Evolutionary conservation across 2,329 filamentous ascomycete genomes (phyloP).

Genomic region (Pseudocercospora vitis): DNA sequence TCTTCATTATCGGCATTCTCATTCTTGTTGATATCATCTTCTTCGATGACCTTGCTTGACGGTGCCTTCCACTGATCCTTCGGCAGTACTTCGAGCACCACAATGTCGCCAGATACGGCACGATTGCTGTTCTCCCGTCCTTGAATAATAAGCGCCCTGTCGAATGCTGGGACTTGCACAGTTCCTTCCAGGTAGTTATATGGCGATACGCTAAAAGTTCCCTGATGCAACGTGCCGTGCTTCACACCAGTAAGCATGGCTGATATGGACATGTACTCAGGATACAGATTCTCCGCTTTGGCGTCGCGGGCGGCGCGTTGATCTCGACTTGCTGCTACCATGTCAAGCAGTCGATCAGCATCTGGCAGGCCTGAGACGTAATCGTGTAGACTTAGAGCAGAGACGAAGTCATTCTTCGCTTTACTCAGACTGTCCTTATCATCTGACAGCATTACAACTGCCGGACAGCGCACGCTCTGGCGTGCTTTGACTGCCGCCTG

Average conservation of each 20-base stretch:
- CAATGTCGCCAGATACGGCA: conserved; percentile 85
- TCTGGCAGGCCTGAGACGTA: conserved; percentile 86
- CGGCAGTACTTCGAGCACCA: conserved; percentile 88
- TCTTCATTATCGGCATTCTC: conserved; percentile 89
- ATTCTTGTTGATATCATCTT: conserved; percentile 86
- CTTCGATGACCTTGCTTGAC: conserved; percentile 92
- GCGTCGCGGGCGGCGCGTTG: conserved; percentile 63
- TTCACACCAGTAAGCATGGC: conserved; percentile 94
- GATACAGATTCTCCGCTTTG: conserved; percentile 74
- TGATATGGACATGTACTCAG: conserved; percentile 84
- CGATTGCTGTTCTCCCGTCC: conserved; percentile 96
- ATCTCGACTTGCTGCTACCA: conserved; percentile 81
- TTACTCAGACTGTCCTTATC: conserved; percentile 85
- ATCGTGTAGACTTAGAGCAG: conserved; percentile 63
- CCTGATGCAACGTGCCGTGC: conserved; percentile 85
- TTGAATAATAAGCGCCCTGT: conserved; percentile 81
- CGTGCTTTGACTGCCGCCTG: conserved; percentile 58
- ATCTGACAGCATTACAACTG: conserved; percentile 90
- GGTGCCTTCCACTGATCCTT: conserved; percentile 97
- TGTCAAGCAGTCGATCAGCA: conserved; percentile 81
- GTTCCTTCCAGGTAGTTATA: conserved; percentile 98
- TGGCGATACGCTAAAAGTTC: conserved; percentile 90
- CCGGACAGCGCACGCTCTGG: conserved; percentile 60
- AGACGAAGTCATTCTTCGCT: conserved; percentile 72
- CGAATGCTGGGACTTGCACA: conserved; percentile 84